Evolutionary conservation across 768 basidiomycete species (phyloP).

Genomic region (Asterophora lycoperdoides): DNA sequence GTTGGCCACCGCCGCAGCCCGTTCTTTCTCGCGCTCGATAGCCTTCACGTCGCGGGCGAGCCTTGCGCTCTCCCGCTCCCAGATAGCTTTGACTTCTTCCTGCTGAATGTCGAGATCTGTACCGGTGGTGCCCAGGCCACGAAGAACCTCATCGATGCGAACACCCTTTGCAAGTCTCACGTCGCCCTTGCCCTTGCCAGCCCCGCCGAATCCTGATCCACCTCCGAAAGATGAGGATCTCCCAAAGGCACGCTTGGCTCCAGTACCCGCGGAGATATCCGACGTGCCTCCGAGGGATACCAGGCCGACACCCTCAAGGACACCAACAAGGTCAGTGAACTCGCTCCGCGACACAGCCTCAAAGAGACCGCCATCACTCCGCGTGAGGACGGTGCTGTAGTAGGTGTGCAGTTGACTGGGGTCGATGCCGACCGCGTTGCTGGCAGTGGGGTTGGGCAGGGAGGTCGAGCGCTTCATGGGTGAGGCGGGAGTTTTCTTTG

Average conservation of each 20-base stretch:
- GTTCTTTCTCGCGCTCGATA: slow-evolving; percentile 17
- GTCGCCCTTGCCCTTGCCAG: slow-evolving; percentile 37
- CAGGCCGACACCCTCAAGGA: slow-evolving; percentile 71
- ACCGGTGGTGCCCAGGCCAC: slow-evolving; percentile 55
- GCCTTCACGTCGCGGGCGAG: slow-evolving; percentile 43
- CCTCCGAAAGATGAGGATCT: slow-evolving; percentile 57
- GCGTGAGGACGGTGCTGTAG: slow-evolving; percentile 55
- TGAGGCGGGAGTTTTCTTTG: slow-evolving; percentile 32
- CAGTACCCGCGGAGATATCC: slow-evolving; percentile 5
- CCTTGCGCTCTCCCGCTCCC: slow-evolving; percentile 46
- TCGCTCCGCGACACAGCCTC: slow-evolving; percentile 69
- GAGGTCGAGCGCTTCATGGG: slow-evolving; percentile 53
- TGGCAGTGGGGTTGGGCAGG: slow-evolving; percentile 22
- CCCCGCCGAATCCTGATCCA: slow-evolving; percentile 31
- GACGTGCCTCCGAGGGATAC: slow-evolving; percentile 19
- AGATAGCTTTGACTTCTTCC: slow-evolving; percentile 51
- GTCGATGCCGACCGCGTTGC: slow-evolving; percentile 44
- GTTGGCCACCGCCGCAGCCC: slow-evolving; percentile 5
- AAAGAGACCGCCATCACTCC: slow-evolving; percentile 52
- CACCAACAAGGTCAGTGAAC: slow-evolving; percentile 64
- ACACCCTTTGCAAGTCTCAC: slow-evolving; percentile 59
- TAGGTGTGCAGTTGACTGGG: slow-evolving; percentile 58
- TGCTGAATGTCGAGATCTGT: slow-evolving; percentile 35
- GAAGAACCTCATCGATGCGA: slow-evolving; percentile 63
- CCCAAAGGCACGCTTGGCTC: slow-evolving; percentile 48